phyloP scores from a whole-genome alignment of 2,329 filamentous ascomycete genomes.

The Fusarium setosum region DNA sequence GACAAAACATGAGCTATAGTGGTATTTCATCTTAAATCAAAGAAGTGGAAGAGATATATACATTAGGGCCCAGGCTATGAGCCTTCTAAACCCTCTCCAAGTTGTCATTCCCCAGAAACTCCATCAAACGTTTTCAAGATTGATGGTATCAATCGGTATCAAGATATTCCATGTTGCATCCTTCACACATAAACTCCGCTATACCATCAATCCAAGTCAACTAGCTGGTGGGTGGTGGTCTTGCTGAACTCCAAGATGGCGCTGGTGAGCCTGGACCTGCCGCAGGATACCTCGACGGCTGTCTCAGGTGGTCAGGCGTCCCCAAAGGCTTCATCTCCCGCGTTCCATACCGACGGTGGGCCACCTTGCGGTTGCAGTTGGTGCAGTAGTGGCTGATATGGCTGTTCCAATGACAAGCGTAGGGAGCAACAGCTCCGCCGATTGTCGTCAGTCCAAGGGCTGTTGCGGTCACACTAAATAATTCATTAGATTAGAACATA shows the following conservation, averaged over 20 bases:
- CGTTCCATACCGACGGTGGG: constrained; percentile 18
- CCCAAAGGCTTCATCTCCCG: constrained; percentile 29
- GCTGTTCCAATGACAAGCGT: constrained; percentile 29
- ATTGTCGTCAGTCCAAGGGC: constrained; percentile 36
- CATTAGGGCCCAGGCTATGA: background rate
- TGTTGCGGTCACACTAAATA: constrained; percentile 25
- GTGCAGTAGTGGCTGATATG: constrained; percentile 37
- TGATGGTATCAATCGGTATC: no score
- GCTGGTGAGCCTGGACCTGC: background rate
- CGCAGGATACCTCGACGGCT: constrained; percentile 30
- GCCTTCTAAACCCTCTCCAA: no score
- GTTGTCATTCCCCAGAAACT: no score
- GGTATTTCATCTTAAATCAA: background rate
- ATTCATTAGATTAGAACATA: background rate
- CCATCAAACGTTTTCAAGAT: no score
- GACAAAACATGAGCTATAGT: background rate
- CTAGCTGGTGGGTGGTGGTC: background rate
- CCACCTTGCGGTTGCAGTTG: constrained; percentile 38
- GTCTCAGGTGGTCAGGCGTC: constrained; percentile 35
- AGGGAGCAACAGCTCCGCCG: constrained; percentile 35
- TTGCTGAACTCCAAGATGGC: background rate
- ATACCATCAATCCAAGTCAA: no score
- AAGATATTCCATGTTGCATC: no score
- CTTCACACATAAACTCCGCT: no score
- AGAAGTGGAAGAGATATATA: background rate